Conservation (phyloP, 2,329 filamentous ascomycete species). For the Colletotrichum spinosum region DNA sequence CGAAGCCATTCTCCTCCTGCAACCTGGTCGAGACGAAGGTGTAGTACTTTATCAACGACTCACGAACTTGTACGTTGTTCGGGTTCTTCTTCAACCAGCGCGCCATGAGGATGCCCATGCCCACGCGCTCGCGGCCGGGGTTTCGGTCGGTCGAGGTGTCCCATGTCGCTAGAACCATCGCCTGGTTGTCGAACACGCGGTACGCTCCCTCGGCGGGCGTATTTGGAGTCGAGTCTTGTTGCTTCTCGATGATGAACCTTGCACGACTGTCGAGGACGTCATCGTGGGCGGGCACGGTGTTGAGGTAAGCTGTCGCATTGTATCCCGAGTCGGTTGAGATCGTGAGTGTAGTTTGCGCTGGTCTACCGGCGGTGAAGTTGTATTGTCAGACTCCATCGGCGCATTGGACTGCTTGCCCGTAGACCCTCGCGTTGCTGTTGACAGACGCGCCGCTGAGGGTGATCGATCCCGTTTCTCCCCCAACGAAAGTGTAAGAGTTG, state of each 20-base stretch:
- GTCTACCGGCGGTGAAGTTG: not conserved
- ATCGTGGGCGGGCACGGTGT: constrained; percentile 5
- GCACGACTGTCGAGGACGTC: constrained; percentile 19
- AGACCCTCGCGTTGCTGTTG: constrained; percentile 2
- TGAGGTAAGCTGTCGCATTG: constrained; percentile 16
- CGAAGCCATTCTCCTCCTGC: constrained; percentile 13
- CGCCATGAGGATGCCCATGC: constrained; percentile 27
- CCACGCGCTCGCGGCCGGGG: constrained; percentile 32
- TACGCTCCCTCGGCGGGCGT: constrained; percentile 15
- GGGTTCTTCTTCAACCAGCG: constrained; percentile 20
- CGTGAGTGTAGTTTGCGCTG: not conserved
- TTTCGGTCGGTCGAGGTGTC: constrained; percentile 27
- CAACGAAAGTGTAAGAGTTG: not conserved
- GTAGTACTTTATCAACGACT: constrained; percentile 14
- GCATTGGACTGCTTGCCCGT: constrained; percentile 2
- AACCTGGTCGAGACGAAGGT: constrained; percentile 26
- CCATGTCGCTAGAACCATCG: constrained; percentile 7
- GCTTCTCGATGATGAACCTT: constrained; percentile 28
- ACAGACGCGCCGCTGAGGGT: constrained; percentile 1
- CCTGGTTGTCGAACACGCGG: constrained; percentile 30
- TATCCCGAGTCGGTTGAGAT: not conserved
- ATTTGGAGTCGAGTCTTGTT: constrained; percentile 4
- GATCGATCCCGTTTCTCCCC: not conserved
- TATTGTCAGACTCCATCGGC: not conserved
- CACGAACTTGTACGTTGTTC: not conserved